phyloP scores from a whole-genome alignment of 306 rosid species.

The Cicer chorassanicum region DNA sequence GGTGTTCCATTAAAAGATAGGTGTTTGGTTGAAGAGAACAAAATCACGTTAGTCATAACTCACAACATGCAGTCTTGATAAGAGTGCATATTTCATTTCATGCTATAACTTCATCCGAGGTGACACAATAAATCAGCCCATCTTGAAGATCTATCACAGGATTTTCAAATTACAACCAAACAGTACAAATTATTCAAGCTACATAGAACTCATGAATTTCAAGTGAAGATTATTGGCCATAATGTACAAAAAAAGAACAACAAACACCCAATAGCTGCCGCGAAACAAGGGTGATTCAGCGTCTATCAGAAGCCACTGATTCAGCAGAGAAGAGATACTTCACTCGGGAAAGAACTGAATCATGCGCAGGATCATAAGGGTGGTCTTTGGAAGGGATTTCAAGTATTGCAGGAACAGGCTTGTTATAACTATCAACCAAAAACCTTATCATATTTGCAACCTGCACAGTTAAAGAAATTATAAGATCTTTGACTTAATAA shows the following conservation, averaged over 20 bases:
- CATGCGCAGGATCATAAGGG: slow-evolving; percentile 91
- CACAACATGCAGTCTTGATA: slow-evolving; percentile 3
- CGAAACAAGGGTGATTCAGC: slow-evolving; percentile 43
- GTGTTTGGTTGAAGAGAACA: slow-evolving; percentile 5
- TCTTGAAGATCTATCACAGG: slow-evolving; percentile 38
- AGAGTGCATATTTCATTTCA: slow-evolving; percentile 22
- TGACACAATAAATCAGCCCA: slow-evolving; percentile 26
- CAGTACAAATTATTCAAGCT: slow-evolving; percentile 42
- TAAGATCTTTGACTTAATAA: slow-evolving; percentile 15
- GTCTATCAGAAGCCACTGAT: slow-evolving; percentile 88
- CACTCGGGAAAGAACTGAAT: slow-evolving; percentile 91
- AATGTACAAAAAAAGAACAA: slow-evolving; percentile 42
- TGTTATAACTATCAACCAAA: slow-evolving; percentile 88
- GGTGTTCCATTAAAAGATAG: background rate
- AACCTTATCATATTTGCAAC: slow-evolving; percentile 96
- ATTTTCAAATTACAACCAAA: slow-evolving; percentile 29
- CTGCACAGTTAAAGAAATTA: slow-evolving; percentile 51
- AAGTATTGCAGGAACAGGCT: slow-evolving; percentile 88
- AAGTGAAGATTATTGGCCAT: slow-evolving; percentile 32
- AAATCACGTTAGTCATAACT: too few relatives aligned
- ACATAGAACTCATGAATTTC: slow-evolving; percentile 37
- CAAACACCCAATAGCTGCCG: slow-evolving; percentile 31
- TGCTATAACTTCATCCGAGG: slow-evolving; percentile 26
- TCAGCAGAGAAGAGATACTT: slow-evolving; percentile 85
- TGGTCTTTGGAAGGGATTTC: slow-evolving; percentile 98